A percentile compares a stretch with the other conserved stretches of the same genome.
phyloP scores from a whole-genome alignment of 306 rosid genomes.

The Heteromeles arbutifolia region DNA sequence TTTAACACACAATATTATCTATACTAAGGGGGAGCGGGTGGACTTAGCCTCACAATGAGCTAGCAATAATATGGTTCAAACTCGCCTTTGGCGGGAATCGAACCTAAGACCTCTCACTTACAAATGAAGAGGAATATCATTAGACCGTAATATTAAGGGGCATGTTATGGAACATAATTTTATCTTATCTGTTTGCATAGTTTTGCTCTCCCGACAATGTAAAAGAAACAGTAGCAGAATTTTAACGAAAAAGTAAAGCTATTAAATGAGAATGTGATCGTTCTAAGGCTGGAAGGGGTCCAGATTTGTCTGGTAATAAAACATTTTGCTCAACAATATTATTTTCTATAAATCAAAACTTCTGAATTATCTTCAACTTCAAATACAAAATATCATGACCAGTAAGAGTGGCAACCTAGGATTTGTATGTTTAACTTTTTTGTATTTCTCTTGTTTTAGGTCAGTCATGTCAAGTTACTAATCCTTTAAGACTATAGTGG shows the following conservation, averaged over 20 bases:
- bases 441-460: not conserved
- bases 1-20: too few species aligned
- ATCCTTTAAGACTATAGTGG: not conserved
- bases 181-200: not conserved
- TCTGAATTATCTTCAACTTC: not conserved
- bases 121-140: too few species aligned
- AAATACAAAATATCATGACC: not conserved
- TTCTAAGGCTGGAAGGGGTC: constrained; percentile 21
- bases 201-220: not conserved
- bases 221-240: not conserved
- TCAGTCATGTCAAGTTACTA: not conserved
- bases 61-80: too few species aligned
- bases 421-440: not conserved
- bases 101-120: too few species aligned
- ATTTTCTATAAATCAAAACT: not conserved
- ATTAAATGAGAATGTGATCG: constrained; percentile 9
- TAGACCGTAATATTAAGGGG: too few species aligned
- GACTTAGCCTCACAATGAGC: too few species aligned
- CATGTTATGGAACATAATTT: not conserved
- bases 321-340: not conserved
- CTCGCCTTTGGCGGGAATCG: rapidly evolving
- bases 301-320: constrained; percentile 1
- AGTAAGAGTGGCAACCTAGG: not conserved
- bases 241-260: constrained; percentile 5
- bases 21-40: too few species aligned